Evolutionary conservation across 371 early-diverging fungal genomes (phyloP), one percentile per base, ranked within the genome.

Genomic region (Mortierella sp.): DNA sequence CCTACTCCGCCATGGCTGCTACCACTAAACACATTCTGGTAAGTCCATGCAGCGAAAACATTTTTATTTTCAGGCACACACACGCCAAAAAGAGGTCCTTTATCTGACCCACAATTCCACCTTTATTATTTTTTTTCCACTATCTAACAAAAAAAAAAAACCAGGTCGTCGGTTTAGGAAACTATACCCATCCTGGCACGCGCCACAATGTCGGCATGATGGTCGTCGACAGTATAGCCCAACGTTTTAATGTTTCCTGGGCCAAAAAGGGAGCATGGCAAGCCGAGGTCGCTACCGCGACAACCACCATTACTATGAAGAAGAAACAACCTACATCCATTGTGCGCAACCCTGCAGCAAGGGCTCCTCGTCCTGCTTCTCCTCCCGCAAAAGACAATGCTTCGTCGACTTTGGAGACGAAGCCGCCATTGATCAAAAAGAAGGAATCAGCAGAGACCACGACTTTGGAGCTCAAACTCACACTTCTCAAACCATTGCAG

Each of bases 191-290:
- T 43, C 89, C 90, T 11, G 75, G 84, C 23, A 92, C 92, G 3
- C 81, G 93, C 27, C 93, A 94, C 78, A 92, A 88, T 70, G 88
- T 90, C 6, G 93, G 93, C 11, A 87, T 89, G 89, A 87, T 91
- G 86, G 83, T 86, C 27, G 62, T 93, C 15, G 91, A 92, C 67
- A 67, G 78, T 31, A 63, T 89, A 46, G 89, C 86, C 5, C 56
- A 78, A n/a, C 57, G 71, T 2, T 75, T 83, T 9, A 64, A 84
- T 28, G 66, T 84, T 3, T 52, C 57, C 4, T 92, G 91, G 91
- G 51, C 61, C 15, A 70, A 70, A 9, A 68, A 86, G 46, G 43
- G 52, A 26, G 49, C 47, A 17, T 86, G 82, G 82, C 81, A 81
- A 61, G 86, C 81, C 27, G 79, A 79, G 19, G 66, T 79, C 15